These are phyloP conservation scores for Yarrowia hollandica DNA, from an alignment of 805 yeast species.

Conservation along the genomic window DNA sequence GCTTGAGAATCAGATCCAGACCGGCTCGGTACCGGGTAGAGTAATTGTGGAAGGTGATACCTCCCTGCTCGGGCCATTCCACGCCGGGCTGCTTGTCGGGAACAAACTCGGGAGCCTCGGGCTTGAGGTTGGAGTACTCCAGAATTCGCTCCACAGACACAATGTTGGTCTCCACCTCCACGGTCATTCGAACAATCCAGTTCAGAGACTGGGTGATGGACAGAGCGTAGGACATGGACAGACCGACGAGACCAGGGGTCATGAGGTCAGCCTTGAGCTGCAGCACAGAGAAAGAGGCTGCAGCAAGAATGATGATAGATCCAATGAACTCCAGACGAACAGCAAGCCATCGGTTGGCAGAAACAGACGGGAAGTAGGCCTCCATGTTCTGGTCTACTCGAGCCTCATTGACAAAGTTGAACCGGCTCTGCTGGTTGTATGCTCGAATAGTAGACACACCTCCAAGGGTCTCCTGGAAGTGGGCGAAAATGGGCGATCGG, in stretches of 20 bases:
- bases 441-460: conserved; percentile 83
- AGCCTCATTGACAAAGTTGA: conserved; percentile 53
- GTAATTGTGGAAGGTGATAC: conserved; percentile 65
- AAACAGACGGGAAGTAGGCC: conserved; percentile 88
- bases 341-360: conserved; percentile 97
- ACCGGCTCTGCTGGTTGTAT: conserved; percentile 63
- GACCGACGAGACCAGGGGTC: conserved; percentile 90
- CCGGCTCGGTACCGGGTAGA: conserved; percentile 83
- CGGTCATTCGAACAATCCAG: conserved; percentile 99
- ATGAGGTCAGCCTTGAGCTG: conserved; percentile 67
- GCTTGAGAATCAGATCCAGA: conserved; percentile 73
- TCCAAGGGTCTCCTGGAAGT: conserved; percentile 75
- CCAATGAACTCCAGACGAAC: conserved; percentile 91
- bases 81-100: conserved; percentile 65
- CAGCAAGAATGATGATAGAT: conserved; percentile 78
- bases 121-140: conserved; percentile 73
- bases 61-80: conserved; percentile 75
- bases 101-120: conserved; percentile 82
- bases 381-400: conserved; percentile 81
- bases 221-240: conserved; percentile 88
- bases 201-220: conserved; percentile 91
- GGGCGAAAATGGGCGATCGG: conserved; percentile 77
- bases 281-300: conserved; percentile 78
- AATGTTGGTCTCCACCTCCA: conserved; percentile 95
- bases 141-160: conserved; percentile 93